Percentiles rank a stretch among this genome's conserved stretches.
Conservation (phyloP, 441 rosid species). For the Corymbia calophylla region DNA sequence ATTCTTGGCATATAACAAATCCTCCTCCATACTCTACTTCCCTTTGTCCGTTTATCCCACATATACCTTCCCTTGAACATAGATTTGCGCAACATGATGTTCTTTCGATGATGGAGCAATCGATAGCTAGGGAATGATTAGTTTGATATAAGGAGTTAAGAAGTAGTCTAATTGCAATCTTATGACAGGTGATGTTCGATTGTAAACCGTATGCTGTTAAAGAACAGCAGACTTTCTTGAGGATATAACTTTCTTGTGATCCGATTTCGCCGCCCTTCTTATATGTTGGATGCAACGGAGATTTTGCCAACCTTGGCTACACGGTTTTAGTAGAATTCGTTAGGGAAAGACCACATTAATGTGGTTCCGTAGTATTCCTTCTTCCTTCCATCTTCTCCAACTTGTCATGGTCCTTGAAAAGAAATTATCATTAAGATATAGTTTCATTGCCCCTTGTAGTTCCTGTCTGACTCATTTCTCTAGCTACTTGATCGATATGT, state of each 20-base stretch:
- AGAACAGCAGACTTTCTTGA: accelerated
- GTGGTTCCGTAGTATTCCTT: not conserved
- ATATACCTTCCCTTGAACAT: not conserved
- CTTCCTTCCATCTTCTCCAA: not conserved
- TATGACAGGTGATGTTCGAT: not conserved
- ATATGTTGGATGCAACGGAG: not conserved
- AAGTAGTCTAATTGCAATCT: not conserved
- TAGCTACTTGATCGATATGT: not conserved
- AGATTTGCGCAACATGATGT: too few species aligned
- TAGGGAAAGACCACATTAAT: not conserved
- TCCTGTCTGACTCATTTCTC: not conserved
- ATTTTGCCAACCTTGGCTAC: not conserved
- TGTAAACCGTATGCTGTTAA: not conserved
- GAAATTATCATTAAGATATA: not conserved
- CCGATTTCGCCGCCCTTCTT: accelerated
- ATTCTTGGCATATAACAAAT: not conserved
- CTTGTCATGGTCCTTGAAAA: not conserved
- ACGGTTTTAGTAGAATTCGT: not conserved
- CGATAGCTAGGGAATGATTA: not conserved
- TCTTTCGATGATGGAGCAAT: too few species aligned
- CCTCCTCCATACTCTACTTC: not conserved
- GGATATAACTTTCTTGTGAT: not conserved
- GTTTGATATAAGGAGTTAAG: not conserved
- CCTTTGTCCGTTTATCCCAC: not conserved
- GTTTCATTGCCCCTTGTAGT: not conserved